phyloP scores from a whole-genome alignment of 2,329 filamentous ascomycete species.

The Talaromyces sp. region DNA sequence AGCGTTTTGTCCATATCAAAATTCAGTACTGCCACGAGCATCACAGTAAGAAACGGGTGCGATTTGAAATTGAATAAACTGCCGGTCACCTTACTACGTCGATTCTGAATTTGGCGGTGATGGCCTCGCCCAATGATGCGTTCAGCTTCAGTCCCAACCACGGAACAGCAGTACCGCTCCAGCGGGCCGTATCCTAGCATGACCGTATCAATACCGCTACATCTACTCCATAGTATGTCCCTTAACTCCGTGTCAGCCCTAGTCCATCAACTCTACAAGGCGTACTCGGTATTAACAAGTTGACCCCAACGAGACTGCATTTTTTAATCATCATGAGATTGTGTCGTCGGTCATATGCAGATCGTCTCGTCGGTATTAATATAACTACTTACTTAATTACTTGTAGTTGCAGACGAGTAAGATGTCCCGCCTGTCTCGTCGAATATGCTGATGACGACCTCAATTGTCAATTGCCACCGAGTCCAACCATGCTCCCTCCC shows the following conservation, averaged over 20 bases:
- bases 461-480: background rate
- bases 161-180: background rate
- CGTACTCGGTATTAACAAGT: background rate
- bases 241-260: conserved; percentile 8
- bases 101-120: background rate
- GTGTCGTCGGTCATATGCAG: background rate
- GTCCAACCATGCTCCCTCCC: background rate
- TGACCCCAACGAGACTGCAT: background rate
- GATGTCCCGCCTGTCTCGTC: background rate
- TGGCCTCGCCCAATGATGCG: background rate
- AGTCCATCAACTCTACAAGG: background rate
- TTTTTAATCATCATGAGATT: background rate
- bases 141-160: background rate
- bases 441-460: background rate
- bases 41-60: background rate
- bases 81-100: background rate
- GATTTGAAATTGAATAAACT: background rate
- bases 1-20: background rate
- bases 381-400: too few relatives aligned
- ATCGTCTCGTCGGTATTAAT: background rate
- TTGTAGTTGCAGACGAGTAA: background rate
- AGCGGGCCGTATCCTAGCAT: conserved; percentile 1
- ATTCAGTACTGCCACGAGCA: background rate
- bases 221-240: background rate
- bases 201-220: background rate